Conservation (phyloP, 1,284 basidiomycete species). For the Naganishia sp. region DNA sequence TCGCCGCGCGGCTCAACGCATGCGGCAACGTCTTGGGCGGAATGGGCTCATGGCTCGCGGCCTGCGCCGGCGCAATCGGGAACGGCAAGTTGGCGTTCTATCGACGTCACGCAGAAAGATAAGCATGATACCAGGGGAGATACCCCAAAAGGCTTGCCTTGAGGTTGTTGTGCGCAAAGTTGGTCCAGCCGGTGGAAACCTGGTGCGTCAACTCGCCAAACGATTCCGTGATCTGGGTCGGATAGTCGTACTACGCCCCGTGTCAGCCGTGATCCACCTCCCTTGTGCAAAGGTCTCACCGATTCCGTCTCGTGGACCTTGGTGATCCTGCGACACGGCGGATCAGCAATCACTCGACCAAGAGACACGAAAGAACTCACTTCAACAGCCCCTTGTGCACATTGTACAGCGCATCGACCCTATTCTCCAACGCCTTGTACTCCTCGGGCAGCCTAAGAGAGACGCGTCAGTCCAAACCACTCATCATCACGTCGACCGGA, state of each 20-base stretch:
- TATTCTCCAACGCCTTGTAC: conserved; percentile 91
- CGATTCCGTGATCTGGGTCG: conserved; percentile 59
- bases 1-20: conserved; percentile 81
- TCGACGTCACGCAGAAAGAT: background rate
- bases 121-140: background rate
- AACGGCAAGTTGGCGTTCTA: conserved; percentile 78
- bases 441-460: conserved; percentile 61
- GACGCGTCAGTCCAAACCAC: background rate
- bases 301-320: conserved; percentile 78
- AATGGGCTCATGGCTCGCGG: conserved; percentile 57
- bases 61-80: conserved; percentile 57
- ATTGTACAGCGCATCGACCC: conserved; percentile 85
- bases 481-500: conserved; percentile 56
- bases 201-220: conserved; percentile 60
- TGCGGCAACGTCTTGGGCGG: conserved; percentile 95
- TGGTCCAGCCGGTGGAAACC: conserved; percentile 75
- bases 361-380: conserved; percentile 59
- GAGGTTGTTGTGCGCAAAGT: conserved; percentile 84
- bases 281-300: conserved; percentile 36
- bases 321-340: conserved; percentile 62
- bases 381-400: conserved; percentile 80
- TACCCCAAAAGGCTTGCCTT: conserved; percentile 56
- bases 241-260: conserved; percentile 71
- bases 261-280: background rate
- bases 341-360: background rate